These are phyloP conservation scores for Rhodomyrtus tomentosa DNA, from an alignment of 345 rosid genomes.

Conservation along the genomic window DNA sequence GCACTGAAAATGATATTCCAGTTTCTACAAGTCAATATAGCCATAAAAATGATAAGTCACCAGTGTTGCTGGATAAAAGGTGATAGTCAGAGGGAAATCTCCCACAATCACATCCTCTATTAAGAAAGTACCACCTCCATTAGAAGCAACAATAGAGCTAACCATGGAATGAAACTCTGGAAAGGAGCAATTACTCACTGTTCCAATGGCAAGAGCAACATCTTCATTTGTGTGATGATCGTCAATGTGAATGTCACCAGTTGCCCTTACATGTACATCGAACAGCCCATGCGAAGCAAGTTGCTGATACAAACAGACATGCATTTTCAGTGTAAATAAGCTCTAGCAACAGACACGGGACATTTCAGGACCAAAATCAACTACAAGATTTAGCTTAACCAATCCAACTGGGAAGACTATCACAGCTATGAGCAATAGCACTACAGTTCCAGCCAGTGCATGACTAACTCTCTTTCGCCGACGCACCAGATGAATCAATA, in stretches of 20 bases:
- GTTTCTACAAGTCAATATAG: neutral
- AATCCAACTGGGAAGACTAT: neutral
- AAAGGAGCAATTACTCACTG: constrained; percentile 19
- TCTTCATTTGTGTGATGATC: constrained; percentile 95
- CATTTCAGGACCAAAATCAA: neutral
- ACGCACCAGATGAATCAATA: neutral
- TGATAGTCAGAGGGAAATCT: neutral
- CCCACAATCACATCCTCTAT: neutral
- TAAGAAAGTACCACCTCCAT: neutral
- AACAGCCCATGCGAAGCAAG: constrained; percentile 90
- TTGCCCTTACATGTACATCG: constrained; percentile 79
- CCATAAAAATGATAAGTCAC: neutral
- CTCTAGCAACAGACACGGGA: neutral
- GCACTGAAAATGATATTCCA: neutral
- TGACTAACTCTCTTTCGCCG: neutral
- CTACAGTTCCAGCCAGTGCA: neutral
- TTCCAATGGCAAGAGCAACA: constrained; percentile 88
- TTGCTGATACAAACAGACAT: constrained; percentile 40
- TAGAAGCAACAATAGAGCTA: neutral
- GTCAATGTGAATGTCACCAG: constrained; percentile 85
- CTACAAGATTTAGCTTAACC: neutral
- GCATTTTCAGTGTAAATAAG: neutral
- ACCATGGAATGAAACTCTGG: neutral
- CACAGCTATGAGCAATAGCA: neutral
- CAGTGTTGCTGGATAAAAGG: neutral